Base-by-base conservation (phyloP, 345 rosid genomes). In the Psidium friedrichsthalianum region DNA sequence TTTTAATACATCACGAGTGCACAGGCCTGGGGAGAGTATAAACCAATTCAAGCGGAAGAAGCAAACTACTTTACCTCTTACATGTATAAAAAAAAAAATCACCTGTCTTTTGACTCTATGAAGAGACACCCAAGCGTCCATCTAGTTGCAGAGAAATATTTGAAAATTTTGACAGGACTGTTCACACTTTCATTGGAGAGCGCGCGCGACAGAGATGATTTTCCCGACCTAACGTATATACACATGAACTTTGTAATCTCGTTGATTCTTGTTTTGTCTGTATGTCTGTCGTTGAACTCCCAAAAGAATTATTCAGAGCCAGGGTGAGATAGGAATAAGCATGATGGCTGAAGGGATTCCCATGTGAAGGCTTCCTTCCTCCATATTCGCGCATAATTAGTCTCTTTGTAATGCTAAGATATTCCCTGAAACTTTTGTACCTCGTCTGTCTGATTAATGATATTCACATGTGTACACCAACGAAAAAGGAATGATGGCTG, bases 1-100 rank as follows among this genome's bases (percentile, higher is more conserved):
- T n/a, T 57, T 0, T 0, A 5, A 11, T 0, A 11, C 3, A 57
- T 58, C 69, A 59, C 36, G 6, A n/a, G 36, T n/a, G 36, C 20
- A 0, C 32, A 56, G 59, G 59, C 59, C n/a, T 3, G 13, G 13
- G n/a, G n/a, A n/a, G n/a, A n/a, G 9, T 2, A 32, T n/a, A n/a
- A 58, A n/a, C 6, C 69, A 12, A 12, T 7, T n/a, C 32, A 58
- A n/a, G 27, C 74, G 3, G 21, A 8, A 7, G 74, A 61, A 29
- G 74, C 74, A 61, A 6, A n/a, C 74, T 29, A 0, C 21, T 18
- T 20, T 69, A 1, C 54, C 1, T 6, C 8, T 69, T 69, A 32
- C 24, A 16, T 16, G 42, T 32, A 18, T 5, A 3, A 5, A 32
- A 8, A 32, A 61, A 29, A 53, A 54, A 54, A 55, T 3, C 1